A percentile compares a stretch with the other conserved stretches of the same genome.
phyloP scores from a whole-genome alignment of 192 early-diverging fungal species.

The Cetraspora pellucida region DNA sequence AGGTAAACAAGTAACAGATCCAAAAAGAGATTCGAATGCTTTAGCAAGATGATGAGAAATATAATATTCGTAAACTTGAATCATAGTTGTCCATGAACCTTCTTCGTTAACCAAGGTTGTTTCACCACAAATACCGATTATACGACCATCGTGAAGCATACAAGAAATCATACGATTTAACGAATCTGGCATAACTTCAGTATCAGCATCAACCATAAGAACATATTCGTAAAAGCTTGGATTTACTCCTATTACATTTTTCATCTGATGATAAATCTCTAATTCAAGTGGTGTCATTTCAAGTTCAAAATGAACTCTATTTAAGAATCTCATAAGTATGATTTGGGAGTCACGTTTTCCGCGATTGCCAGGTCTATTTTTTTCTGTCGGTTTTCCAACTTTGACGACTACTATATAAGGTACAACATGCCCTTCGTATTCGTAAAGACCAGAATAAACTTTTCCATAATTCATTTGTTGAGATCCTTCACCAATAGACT shows the following conservation, averaged over 20 bases:
- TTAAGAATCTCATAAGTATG: conserved; percentile 91
- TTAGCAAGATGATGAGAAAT: conserved; percentile 92
- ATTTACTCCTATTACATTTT: conserved; percentile 92
- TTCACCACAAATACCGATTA: conserved; percentile 94
- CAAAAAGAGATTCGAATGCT: conserved; percentile 81
- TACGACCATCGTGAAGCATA: conserved; percentile 74
- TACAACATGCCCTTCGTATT: conserved; percentile 83
- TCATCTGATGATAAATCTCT: conserved; percentile 96
- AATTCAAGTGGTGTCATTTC: conserved; percentile 93
- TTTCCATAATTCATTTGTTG: conserved; percentile 94
- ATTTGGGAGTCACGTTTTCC: conserved; percentile 99
- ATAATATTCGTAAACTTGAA: conserved; percentile 94
- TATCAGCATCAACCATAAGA: conserved; percentile 83
- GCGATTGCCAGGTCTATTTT: conserved; percentile 88
- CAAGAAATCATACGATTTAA: conserved; percentile 87
- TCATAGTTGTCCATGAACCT: conserved; percentile 92
- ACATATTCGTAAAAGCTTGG: conserved; percentile 78
- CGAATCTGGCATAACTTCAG: conserved; percentile 79
- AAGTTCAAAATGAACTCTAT: conserved; percentile 87
- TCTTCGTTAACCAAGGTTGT: conserved; percentile 90
- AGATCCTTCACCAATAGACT: conserved; percentile 86
- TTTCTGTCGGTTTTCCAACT: conserved; percentile 85
- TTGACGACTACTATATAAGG: conserved; percentile 95
- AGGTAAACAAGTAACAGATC: conserved; percentile 80
- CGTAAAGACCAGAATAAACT: conserved; percentile 95